These are phyloP conservation scores for Diaporthe helianthi DNA, from an alignment of 2,329 filamentous ascomycete species.

Conservation along the genomic window DNA sequence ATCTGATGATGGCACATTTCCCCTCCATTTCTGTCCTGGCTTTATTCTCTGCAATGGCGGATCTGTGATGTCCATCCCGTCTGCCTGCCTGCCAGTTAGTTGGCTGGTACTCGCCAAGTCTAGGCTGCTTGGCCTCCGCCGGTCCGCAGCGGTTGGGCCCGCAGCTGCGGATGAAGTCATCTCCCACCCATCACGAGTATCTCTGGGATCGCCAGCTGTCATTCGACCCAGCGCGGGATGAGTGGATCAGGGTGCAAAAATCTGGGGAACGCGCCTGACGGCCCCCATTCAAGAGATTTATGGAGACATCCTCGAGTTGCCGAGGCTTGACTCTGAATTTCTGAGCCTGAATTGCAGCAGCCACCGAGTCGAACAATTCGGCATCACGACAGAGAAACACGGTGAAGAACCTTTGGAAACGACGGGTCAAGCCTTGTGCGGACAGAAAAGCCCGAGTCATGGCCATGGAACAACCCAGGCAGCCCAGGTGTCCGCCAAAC, in stretches of 20 bases:
- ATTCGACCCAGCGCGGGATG: constrained; percentile 23
- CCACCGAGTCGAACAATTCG: neutral
- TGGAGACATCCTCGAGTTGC: constrained; percentile 14
- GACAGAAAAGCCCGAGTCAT: neutral
- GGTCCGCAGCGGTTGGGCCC: constrained; percentile 10
- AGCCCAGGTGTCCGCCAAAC: too few species aligned
- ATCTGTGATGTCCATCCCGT: neutral
- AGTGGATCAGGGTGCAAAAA: constrained; percentile 16
- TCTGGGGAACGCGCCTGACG: constrained; percentile 26
- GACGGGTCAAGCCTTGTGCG: neutral
- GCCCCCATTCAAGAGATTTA: constrained; percentile 1
- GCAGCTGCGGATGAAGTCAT: constrained; percentile 19
- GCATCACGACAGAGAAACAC: neutral
- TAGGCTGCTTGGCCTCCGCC: constrained; percentile 17
- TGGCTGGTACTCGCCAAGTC: constrained; percentile 11
- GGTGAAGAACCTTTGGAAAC: neutral
- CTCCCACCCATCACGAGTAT: neutral
- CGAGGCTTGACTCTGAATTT: constrained; percentile 1
- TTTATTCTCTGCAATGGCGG: neutral
- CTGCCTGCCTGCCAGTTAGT: too few species aligned
- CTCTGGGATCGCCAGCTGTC: constrained; percentile 5
- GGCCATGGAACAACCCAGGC: neutral
- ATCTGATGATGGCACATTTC: neutral
- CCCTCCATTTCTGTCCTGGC: neutral
- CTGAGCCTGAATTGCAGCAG: neutral